Base-by-base conservation (phyloP, 805 yeast species). In the Saccharomycopsis sp. region DNA sequence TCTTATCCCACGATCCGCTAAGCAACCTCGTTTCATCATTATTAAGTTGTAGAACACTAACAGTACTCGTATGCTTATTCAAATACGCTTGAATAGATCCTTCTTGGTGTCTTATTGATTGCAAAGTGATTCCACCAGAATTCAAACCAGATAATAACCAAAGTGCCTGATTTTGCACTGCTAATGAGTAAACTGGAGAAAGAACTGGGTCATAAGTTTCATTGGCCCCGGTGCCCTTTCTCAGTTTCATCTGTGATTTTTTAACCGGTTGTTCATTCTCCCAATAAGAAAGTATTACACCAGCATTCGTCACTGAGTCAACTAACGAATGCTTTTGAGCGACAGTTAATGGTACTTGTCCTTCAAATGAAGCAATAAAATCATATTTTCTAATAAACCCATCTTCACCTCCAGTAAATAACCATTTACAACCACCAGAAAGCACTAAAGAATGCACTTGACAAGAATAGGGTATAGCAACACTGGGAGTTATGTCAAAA, bases 371-470 rank as follows among this genome's bases (percentile, higher is more conserved):
- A 27, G 81, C 82, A 32, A 80, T 72, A 51, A 93, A 81, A 62
- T 93, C 96, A 64, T 82, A 93, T 58, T 85, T 88, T 39, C 98
- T 69, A 27, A 93, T 84, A 55, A 79, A 85, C 3, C 98, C 98
- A 61, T 93, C 98, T 53, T 84, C 90, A 7, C 97, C 97, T 17
- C 98, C 98, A 1, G 96, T 81, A 55, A 89, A 82, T 32, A 93
- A 68, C 82, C 88, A 89, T 57, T 80, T 81, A 34, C 88, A 81
- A 4, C 94, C 95, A 54, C 75, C 77, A 1, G 95, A 75, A 38
- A 87, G 66, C 1, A 89, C 81, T 28, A 90, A 54, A 2, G 93
- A 74, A 61, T 87, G 87, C 26, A 93, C 81, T 22, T 84, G 80
- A 1, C 85, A 65, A 1, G 86, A 72, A 55, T 85, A 87, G 1